These are phyloP conservation scores for Nitzschia sp. DNA, from an alignment of 108 stramenopile species.

Conservation along the genomic window DNA sequence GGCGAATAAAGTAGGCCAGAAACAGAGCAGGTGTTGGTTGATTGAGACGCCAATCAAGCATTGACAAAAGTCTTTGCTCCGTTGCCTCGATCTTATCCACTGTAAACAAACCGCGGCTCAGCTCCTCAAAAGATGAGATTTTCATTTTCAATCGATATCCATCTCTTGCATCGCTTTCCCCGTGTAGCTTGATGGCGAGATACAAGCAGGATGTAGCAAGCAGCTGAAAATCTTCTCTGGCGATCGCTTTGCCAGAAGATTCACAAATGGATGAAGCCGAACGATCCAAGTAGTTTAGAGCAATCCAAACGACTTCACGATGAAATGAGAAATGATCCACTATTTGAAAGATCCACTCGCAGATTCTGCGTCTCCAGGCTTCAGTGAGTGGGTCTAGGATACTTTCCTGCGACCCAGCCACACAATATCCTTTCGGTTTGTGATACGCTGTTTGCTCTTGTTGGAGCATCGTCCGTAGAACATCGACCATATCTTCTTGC, in stretches of 20 bases:
- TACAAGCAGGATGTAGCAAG: constrained; percentile 62
- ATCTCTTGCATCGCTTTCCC: constrained; percentile 42
- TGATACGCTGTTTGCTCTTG: not conserved
- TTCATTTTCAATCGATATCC: constrained; percentile 40
- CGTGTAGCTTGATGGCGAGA: constrained; percentile 70
- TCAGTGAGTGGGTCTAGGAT: not conserved
- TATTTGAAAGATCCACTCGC: constrained; percentile 65
- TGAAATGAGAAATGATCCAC: constrained; percentile 67
- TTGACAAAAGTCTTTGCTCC: constrained; percentile 50
- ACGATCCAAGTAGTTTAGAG: constrained; percentile 59
- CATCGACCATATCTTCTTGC: not conserved
- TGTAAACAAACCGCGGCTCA: constrained; percentile 70
- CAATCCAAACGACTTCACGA: constrained; percentile 62
- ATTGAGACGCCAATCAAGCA: constrained; percentile 55
- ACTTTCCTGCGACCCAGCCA: not conserved
- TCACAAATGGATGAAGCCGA: constrained; percentile 26
- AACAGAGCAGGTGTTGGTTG: constrained; percentile 52
- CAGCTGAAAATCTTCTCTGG: constrained; percentile 48
- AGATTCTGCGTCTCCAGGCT: constrained; percentile 53
- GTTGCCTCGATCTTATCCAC: constrained; percentile 55
- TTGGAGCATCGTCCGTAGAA: not conserved
- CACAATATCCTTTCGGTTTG: not conserved
- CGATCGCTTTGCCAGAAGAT: constrained; percentile 4
- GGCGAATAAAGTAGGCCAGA: constrained; percentile 33
- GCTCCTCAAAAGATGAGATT: constrained; percentile 61